Evolutionary conservation across 2,329 filamentous ascomycete species (phyloP).

Genomic region (Colletotrichum noveboracense): DNA sequence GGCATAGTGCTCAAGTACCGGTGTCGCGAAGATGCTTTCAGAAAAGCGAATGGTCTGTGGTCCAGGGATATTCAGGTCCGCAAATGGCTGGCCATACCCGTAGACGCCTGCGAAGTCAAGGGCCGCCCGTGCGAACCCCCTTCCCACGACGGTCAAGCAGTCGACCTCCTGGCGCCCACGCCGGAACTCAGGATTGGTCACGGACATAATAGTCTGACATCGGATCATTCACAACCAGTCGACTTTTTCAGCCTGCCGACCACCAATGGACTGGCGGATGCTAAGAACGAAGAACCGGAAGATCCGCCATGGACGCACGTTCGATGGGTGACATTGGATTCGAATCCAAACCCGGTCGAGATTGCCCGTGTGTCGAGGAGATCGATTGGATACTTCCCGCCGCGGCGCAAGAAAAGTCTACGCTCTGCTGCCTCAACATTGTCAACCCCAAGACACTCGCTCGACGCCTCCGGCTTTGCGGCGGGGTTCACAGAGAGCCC

Average conservation of each 20-base stretch:
- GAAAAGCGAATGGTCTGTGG: conserved; percentile 93
- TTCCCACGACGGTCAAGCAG: conserved; percentile 42
- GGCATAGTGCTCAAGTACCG: conserved; percentile 90
- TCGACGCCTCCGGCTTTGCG: conserved; percentile 45
- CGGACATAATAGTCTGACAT: conserved; percentile 23
- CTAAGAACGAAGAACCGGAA: conserved; percentile 47
- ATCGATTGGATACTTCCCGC: conserved; percentile 89
- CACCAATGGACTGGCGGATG: neutral
- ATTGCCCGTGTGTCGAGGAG: conserved; percentile 84
- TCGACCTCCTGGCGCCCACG: conserved; percentile 59
- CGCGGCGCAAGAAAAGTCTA: conserved; percentile 83
- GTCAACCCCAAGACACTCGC: conserved; percentile 70
- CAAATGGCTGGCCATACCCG: conserved; percentile 81
- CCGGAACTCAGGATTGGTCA: conserved; percentile 35
- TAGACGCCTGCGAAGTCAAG: conserved; percentile 87
- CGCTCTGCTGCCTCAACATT: conserved; percentile 68
- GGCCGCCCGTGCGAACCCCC: conserved; percentile 71
- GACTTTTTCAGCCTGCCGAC: conserved; percentile 22
- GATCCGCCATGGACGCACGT: conserved; percentile 84
- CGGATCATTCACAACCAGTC: conserved; percentile 33
- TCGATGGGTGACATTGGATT: conserved; percentile 85
- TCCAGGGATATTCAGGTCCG: conserved; percentile 89
- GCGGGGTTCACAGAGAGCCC: conserved; percentile 11
- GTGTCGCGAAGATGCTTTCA: conserved; percentile 81
- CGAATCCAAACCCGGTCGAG: conserved; percentile 72